Evolutionary conservation across 2,329 filamentous ascomycete species (phyloP).

Genomic region (Graphiopsis chlorocephala): DNA sequence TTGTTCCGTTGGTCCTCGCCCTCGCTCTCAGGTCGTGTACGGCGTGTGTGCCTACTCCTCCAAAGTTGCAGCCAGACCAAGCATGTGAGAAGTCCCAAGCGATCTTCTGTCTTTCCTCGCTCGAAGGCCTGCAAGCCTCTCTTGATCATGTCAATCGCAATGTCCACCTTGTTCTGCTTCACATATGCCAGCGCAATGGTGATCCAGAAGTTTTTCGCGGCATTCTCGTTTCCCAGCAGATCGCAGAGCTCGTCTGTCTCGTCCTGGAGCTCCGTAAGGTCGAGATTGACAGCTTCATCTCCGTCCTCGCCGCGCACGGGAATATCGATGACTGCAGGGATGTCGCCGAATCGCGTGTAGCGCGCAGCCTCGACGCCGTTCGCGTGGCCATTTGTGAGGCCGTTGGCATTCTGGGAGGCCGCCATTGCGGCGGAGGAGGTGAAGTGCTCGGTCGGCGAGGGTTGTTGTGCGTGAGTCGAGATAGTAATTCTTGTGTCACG

Average conservation of each 20-base stretch:
- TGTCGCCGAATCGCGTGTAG: conserved; percentile 57
- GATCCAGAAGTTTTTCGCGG: conserved; percentile 92
- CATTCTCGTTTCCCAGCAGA: conserved; percentile 89
- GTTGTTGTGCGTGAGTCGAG: background rate
- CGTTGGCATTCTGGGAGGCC: conserved; percentile 27
- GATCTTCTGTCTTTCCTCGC: conserved; percentile 69
- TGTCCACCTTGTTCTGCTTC: conserved; percentile 90
- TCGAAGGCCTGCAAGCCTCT: conserved; percentile 69
- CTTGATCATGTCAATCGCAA: conserved; percentile 68
- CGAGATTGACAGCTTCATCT: conserved; percentile 80
- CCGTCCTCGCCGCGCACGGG: conserved; percentile 61
- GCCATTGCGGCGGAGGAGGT: conserved; percentile 45
- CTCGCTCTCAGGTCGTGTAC: conserved; percentile 58
- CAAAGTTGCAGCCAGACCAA: conserved; percentile 89
- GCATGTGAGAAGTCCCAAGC: conserved; percentile 77
- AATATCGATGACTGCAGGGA: conserved; percentile 63
- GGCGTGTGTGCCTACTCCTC: conserved; percentile 79
- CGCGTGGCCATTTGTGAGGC: conserved; percentile 40
- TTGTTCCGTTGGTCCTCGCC: conserved; percentile 79
- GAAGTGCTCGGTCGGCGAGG: conserved; percentile 10
- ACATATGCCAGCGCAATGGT: conserved; percentile 96
- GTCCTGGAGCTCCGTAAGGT: conserved; percentile 84
- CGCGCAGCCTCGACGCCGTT: conserved; percentile 19
- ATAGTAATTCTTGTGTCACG: background rate
- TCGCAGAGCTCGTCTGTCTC: conserved; percentile 92